Percentiles rank a stretch among this genome's conserved stretches.
Evolutionary conservation across 2,329 filamentous ascomycete genomes (phyloP).

Genomic region (Berkeleyomyces rouxiae): DNA sequence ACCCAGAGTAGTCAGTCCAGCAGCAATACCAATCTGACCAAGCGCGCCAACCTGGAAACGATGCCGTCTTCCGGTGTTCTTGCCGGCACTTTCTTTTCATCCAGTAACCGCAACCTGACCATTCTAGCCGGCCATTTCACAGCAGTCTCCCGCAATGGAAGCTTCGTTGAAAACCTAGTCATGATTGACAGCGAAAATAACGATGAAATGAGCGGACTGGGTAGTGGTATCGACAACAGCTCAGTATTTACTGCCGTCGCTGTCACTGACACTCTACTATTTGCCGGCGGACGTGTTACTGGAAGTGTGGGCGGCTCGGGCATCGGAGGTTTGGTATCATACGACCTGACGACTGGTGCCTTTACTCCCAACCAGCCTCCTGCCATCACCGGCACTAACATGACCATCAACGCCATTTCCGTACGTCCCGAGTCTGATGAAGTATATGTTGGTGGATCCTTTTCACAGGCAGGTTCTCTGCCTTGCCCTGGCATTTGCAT

Average conservation of each 20-base stretch:
- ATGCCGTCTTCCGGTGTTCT: conserved; percentile 42
- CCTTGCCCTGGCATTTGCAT: conserved; percentile 70
- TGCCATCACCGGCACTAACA: conserved; percentile 50
- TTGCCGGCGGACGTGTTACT: conserved; percentile 64
- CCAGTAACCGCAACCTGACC: conserved; percentile 59
- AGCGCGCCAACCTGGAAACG: conserved; percentile 16
- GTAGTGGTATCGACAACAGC: conserved; percentile 45
- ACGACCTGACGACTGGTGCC: conserved; percentile 50
- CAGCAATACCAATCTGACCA: conserved; percentile 22
- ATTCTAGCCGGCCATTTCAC: conserved; percentile 78
- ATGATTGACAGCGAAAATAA: conserved; percentile 64
- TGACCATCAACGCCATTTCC: conserved; percentile 61
- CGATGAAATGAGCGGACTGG: conserved; percentile 52
- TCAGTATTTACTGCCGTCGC: conserved; percentile 63
- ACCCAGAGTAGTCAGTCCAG: conserved; percentile 23
- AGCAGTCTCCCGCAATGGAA: conserved; percentile 49
- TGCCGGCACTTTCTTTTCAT: conserved; percentile 61
- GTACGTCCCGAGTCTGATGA: conserved; percentile 53
- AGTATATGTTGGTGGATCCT: conserved; percentile 75
- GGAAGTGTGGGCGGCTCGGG: conserved; percentile 47
- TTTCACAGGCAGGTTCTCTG: conserved; percentile 66
- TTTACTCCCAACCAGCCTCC: conserved; percentile 55
- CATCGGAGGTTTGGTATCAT: conserved; percentile 62
- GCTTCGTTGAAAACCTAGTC: conserved; percentile 59
- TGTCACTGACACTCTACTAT: conserved; percentile 50